Evolutionary conservation across 1,139 yeast species (phyloP), one percentile per base, ranked within the genome.

Genomic region (Kodamaea sp.): DNA sequence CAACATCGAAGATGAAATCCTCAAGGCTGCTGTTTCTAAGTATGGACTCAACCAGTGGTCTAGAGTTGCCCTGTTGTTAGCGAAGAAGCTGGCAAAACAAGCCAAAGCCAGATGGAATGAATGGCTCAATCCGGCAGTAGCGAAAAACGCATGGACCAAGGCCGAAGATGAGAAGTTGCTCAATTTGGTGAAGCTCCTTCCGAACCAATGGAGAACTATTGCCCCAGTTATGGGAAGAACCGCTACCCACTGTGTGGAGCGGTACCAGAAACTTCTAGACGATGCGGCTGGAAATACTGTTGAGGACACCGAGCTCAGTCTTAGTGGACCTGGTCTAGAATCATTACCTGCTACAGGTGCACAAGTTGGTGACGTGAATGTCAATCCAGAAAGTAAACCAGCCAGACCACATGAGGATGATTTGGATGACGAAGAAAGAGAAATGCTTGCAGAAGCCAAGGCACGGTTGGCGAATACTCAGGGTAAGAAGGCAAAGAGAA

Each of bases 11-110:
- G 97, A 90, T 59, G 92, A 87, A 55, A 84, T 90, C 30, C 66
- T 92, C 32, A 81, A 83, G 47, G 96, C 96, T 0, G 96, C 97
- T 1, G 85, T 92, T 2, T 78, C 94, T 30, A 92, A 92, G 55
- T 92, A 92, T 57, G 98, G 98, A 0, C 67, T 89, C 15, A 89
- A 86, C 47, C 96, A 92, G 53, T 92, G 98, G 98, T 78, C 92
- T 6, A 76, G 97, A 33, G 94, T 92, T 4, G 86, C 96, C 3
- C 88, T 97, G 0, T 67, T 92, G 35, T 63, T 92, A 25, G 84
- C 89, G 10, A 80, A 84, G 53, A 92, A 90, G 59, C 81, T 89
- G 4, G 95, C 97, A 10, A 82, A 82, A 52, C 97, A 92, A 57
- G 94, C 95, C 43, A 88, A 89, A 50, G 88, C 95, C 2, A 66